phyloP scores from a whole-genome alignment of 2,329 filamentous ascomycete species.

The Microdochium bolleyi region DNA sequence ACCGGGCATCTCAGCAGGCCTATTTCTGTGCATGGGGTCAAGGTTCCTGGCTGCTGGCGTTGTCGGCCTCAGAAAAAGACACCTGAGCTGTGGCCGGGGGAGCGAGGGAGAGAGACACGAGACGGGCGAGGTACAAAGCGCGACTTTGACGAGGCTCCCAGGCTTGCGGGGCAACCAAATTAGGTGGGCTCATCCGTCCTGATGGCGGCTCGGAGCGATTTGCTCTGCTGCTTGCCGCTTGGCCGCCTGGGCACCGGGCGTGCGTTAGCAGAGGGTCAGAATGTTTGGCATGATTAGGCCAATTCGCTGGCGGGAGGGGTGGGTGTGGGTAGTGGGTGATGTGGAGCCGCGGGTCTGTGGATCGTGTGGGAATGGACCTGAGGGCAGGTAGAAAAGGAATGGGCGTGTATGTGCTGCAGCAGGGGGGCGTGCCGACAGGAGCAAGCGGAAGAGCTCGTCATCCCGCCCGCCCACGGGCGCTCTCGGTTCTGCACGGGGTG shows the following conservation, averaged over 20 bases:
- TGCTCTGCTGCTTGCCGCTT: slow-evolving; percentile 20
- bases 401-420: neutral
- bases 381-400: neutral
- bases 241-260: slow-evolving; percentile 9
- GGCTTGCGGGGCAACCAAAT: slow-evolving; percentile 4
- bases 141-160: neutral
- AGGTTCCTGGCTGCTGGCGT: too few species aligned
- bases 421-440: slow-evolving; percentile 4
- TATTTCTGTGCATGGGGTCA: neutral
- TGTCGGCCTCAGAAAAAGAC: slow-evolving; percentile 1
- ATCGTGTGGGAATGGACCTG: slow-evolving; percentile 8
- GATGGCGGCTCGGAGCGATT: slow-evolving; percentile 23
- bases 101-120: slow-evolving; percentile 4
- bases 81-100: slow-evolving; percentile 4
- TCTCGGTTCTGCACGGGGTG: neutral
- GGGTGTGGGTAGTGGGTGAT: slow-evolving; percentile 8
- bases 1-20: neutral
- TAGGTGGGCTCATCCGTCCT: slow-evolving; percentile 1
- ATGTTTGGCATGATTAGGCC: slow-evolving; percentile 15
- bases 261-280: slow-evolving; percentile 3
- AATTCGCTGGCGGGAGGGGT: slow-evolving; percentile 9
- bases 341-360: neutral
- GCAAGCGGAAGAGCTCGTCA: neutral
- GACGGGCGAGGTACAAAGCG: neutral
- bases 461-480: neutral